phyloP scores from a whole-genome alignment of 768 basidiomycete species.

The Mycena maculata region DNA sequence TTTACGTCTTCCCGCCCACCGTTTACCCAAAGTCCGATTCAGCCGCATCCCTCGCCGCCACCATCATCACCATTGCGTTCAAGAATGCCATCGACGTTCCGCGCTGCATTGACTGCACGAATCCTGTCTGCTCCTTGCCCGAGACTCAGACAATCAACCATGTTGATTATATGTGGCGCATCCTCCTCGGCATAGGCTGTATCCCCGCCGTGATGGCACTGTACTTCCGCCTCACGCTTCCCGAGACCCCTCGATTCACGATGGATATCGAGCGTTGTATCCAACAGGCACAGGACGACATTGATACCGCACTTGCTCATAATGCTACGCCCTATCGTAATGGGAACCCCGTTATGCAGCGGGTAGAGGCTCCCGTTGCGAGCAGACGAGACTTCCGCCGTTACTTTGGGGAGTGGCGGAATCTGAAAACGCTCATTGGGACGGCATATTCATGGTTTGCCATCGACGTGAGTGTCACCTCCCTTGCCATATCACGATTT shows the following conservation, averaged over 20 bases:
- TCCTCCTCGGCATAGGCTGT: constrained; percentile 89
- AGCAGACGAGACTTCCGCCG: constrained; percentile 70
- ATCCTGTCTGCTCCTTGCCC: background rate
- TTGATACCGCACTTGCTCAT: constrained; percentile 66
- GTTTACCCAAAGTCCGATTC: constrained; percentile 48
- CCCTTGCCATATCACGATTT: background rate
- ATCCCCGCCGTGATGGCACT: constrained; percentile 84
- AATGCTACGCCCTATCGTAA: background rate
- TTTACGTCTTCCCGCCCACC: background rate
- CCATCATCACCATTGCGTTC: constrained; percentile 1
- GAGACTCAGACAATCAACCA: constrained; percentile 47
- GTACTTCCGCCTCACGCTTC: constrained; percentile 93
- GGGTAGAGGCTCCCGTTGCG: constrained; percentile 76
- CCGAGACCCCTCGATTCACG: constrained; percentile 90
- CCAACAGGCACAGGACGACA: constrained; percentile 76
- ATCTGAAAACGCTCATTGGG: constrained; percentile 82
- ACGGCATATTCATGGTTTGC: constrained; percentile 90
- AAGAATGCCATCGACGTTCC: background rate
- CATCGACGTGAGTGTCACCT: constrained; percentile 71
- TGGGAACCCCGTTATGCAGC: constrained; percentile 51
- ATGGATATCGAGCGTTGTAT: constrained; percentile 93
- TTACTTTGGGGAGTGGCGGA: constrained; percentile 80
- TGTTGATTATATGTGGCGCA: constrained; percentile 86
- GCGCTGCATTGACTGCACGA: background rate
- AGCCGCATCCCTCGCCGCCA: constrained; percentile 73